A percentile compares a stretch with the other conserved stretches of the same genome.
Evolutionary conservation across 2,329 filamentous ascomycete species (phyloP).

Genomic region (Shiraia sp.): DNA sequence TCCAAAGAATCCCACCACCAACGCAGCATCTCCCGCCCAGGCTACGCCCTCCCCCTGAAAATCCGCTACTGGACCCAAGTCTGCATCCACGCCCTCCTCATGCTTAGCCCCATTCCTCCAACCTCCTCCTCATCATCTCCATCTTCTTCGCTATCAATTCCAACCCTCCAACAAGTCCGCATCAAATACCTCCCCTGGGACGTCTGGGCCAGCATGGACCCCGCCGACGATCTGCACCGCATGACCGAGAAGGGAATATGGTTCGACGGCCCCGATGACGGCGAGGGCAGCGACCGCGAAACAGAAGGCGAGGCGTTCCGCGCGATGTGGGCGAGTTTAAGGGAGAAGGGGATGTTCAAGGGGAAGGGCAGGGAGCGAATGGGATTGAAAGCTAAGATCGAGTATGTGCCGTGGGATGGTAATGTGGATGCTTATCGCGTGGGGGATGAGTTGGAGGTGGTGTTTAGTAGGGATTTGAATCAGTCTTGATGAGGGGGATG

Average conservation of each 20-base stretch:
- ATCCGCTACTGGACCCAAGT: constrained; percentile 41
- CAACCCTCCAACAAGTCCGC: constrained; percentile 22
- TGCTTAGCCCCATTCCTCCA: constrained; percentile 14
- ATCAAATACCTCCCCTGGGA: constrained; percentile 40
- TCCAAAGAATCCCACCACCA: constrained; percentile 25
- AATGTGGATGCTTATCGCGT: constrained; percentile 34
- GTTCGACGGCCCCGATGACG: constrained; percentile 26
- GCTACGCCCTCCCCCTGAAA: constrained; percentile 31
- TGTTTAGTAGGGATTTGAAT: constrained; percentile 27
- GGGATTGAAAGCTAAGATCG: constrained; percentile 19
- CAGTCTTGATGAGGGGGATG: background rate
- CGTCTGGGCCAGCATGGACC: constrained; percentile 42
- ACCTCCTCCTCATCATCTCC: background rate
- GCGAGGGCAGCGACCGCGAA: constrained; percentile 19
- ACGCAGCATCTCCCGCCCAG: constrained; percentile 26
- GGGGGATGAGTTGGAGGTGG: constrained; percentile 40
- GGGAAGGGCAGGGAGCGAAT: constrained; percentile 10
- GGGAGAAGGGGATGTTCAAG: constrained; percentile 13
- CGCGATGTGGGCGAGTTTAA: constrained; percentile 27
- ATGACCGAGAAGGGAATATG: constrained; percentile 34
- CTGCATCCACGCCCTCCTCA: constrained; percentile 31
- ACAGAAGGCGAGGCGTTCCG: constrained; percentile 39
- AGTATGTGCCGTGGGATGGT: constrained; percentile 36
- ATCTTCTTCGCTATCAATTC: background rate
- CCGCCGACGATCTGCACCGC: constrained; percentile 30